Evolutionary conservation across 1,139 yeast genomes (phyloP).

Genomic region (Groenewaldozyma auringiensis): DNA sequence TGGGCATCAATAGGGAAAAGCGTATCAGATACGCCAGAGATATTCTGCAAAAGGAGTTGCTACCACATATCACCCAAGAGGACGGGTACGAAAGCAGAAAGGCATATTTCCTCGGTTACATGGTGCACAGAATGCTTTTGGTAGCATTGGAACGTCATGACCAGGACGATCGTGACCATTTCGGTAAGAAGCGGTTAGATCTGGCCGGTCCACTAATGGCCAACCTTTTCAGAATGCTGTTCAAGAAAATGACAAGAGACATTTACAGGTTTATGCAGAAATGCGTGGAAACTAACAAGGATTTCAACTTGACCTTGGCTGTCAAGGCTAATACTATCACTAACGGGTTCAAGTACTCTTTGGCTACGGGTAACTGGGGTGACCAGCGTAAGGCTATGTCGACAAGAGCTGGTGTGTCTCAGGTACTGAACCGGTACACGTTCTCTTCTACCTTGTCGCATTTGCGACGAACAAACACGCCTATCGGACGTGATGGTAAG

Average conservation of each 20-base stretch:
- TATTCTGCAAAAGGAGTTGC: slow-evolving; percentile 87
- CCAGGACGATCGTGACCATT: slow-evolving; percentile 98
- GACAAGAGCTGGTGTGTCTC: slow-evolving; percentile 98
- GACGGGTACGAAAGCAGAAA: slow-evolving; percentile 96
- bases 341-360: slow-evolving; percentile 92
- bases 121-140: slow-evolving; percentile 88
- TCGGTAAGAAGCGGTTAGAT: slow-evolving; percentile 96
- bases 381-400: slow-evolving; percentile 99
- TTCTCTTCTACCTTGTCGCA: slow-evolving; percentile 96
- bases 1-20: slow-evolving; percentile 93
- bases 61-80: slow-evolving; percentile 95
- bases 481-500: slow-evolving; percentile 15
- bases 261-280: slow-evolving; percentile 97
- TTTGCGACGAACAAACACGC: slow-evolving; percentile 93
- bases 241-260: slow-evolving; percentile 89
- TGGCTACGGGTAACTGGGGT: slow-evolving; percentile 99
- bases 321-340: slow-evolving; percentile 96
- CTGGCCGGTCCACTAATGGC: slow-evolving; percentile 97
- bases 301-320: slow-evolving; percentile 90
- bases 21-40: slow-evolving; percentile 98
- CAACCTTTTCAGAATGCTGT: slow-evolving; percentile 85
- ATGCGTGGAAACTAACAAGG: slow-evolving; percentile 96
- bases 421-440: slow-evolving; percentile 94
- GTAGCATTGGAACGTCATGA: slow-evolving; percentile 97
- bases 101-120: slow-evolving; percentile 94